phyloP scores from a whole-genome alignment of 352 stramenopile genomes.

The Globisporangium viniferum region DNA sequence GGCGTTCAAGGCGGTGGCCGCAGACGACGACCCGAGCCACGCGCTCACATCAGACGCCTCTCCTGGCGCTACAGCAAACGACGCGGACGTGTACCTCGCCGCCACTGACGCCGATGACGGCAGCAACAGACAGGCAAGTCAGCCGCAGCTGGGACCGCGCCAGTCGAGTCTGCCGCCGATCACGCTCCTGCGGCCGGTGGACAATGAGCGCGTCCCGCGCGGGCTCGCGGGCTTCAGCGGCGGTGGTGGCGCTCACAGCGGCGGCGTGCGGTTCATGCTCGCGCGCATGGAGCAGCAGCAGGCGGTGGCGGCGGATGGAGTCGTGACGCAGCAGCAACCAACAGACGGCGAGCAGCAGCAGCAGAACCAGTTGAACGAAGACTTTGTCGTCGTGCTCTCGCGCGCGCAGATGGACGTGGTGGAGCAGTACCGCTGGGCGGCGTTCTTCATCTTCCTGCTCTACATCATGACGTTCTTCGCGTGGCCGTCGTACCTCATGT shows the following conservation, averaged over 20 bases:
- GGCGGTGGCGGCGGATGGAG: neutral
- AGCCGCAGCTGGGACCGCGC: neutral
- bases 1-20: neutral
- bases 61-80: neutral
- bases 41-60: neutral
- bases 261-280: slow-evolving; percentile 4
- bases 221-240: neutral
- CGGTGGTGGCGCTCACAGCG: too few relatives aligned
- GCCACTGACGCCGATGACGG: neutral
- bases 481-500: slow-evolving; percentile 30
- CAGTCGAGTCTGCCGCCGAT: slow-evolving; percentile 13
- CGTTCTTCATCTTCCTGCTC: slow-evolving; percentile 32
- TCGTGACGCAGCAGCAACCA: neutral
- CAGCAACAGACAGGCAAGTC: neutral
- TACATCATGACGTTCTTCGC: slow-evolving; percentile 33
- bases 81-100: slow-evolving; percentile 14
- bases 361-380: neutral
- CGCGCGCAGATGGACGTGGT: slow-evolving; percentile 33
- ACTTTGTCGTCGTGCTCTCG: slow-evolving; percentile 31
- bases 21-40: neutral
- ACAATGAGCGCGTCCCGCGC: neutral
- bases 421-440: slow-evolving; percentile 33
- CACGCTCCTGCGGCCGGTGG: slow-evolving; percentile 3
- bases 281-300: neutral
- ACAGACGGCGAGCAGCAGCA: slow-evolving; percentile 2